phyloP scores from a whole-genome alignment of 108 stramenopile species.

The Mediolabrus comicus region DNA sequence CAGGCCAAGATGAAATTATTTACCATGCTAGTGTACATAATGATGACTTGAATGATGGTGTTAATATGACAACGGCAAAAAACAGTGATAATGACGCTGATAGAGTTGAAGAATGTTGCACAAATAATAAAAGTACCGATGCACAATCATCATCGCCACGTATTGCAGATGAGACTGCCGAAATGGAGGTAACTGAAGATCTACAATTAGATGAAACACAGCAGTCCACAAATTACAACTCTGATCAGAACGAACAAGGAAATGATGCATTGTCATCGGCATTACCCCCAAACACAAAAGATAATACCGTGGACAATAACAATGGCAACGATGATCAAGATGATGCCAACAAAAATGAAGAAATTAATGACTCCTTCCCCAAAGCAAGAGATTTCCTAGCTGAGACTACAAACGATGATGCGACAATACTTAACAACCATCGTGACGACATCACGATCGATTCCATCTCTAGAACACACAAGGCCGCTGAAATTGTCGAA shows the following conservation, averaged over 20 bases:
- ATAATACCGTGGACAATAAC: neutral
- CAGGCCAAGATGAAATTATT: neutral
- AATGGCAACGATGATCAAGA: neutral
- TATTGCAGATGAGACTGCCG: neutral
- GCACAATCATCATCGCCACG: neutral
- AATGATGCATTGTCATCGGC: neutral
- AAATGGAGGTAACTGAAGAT: neutral
- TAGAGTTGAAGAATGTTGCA: neutral
- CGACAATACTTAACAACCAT: slow-evolving; percentile 9
- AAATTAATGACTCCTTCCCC: slow-evolving; percentile 3
- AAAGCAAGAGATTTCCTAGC: slow-evolving; percentile 7
- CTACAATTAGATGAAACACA: neutral
- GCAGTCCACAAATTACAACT: neutral
- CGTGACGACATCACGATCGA: neutral
- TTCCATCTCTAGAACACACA: neutral
- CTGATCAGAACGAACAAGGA: neutral
- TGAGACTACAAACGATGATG: slow-evolving; percentile 11
- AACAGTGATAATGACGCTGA: neutral
- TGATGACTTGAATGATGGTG: neutral
- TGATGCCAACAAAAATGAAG: neutral
- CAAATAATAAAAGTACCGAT: neutral
- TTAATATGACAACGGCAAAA: neutral
- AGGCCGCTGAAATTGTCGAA: slow-evolving; percentile 26
- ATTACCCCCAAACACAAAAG: neutral
- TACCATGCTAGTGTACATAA: no score